phyloP scores from a whole-genome alignment of 2,329 filamentous ascomycete species.

The Pochonia chlamydosporia region DNA sequence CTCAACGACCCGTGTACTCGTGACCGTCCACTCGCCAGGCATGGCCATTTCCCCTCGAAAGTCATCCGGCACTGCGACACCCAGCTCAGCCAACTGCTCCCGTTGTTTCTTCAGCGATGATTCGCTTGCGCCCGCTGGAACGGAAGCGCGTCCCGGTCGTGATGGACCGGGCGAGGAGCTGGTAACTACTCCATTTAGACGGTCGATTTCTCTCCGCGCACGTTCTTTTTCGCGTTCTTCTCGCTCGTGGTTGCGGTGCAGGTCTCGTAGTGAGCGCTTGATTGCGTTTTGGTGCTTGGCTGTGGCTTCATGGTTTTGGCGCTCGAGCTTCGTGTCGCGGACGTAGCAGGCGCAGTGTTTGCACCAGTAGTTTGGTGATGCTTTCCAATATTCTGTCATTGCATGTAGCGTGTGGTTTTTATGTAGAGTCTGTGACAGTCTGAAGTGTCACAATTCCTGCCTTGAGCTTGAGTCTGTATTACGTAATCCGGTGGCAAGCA shows the following conservation, averaged over 20 bases:
- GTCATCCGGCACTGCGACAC: slow-evolving; percentile 75
- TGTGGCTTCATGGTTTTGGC: slow-evolving; percentile 82
- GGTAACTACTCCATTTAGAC: slow-evolving; percentile 72
- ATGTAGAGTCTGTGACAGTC: neutral
- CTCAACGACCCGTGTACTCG: slow-evolving; percentile 54
- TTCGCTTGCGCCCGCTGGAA: slow-evolving; percentile 19
- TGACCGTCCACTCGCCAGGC: slow-evolving; percentile 80
- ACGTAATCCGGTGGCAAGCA: neutral
- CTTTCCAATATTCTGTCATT: slow-evolving; percentile 99
- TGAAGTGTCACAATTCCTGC: neutral
- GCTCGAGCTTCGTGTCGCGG: slow-evolving; percentile 86
- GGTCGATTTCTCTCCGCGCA: slow-evolving; percentile 77
- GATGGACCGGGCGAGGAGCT: neutral
- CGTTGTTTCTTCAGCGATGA: slow-evolving; percentile 77
- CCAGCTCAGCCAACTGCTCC: slow-evolving; percentile 81
- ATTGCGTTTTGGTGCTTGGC: slow-evolving; percentile 78
- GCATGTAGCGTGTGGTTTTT: neutral
- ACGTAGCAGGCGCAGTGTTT: slow-evolving; percentile 91
- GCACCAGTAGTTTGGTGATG: slow-evolving; percentile 96
- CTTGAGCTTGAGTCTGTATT: neutral
- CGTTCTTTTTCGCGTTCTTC: slow-evolving; percentile 76
- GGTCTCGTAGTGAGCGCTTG: slow-evolving; percentile 82
- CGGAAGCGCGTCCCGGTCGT: neutral
- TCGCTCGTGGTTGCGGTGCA: slow-evolving; percentile 79
- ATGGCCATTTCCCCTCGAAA: slow-evolving; percentile 78